Evolutionary conservation across 2,329 filamentous ascomycete species (phyloP).

Genomic region (Colletotrichum graminicola): DNA sequence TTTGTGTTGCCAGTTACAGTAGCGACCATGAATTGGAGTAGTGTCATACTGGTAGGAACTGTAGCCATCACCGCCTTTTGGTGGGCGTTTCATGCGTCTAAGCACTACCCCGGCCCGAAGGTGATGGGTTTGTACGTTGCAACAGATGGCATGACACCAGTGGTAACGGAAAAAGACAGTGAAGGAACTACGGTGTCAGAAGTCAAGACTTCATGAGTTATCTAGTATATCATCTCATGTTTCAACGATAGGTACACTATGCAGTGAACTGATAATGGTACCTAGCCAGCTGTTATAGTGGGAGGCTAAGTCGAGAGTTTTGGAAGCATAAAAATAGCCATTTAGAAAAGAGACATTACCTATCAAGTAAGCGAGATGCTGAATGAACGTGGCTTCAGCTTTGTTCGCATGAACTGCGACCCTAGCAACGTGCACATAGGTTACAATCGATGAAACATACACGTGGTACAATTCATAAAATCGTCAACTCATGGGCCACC

Average conservation of each 20-base stretch:
- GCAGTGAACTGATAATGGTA: neutral
- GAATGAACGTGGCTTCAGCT: neutral
- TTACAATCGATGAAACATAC: neutral
- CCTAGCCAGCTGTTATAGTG: neutral
- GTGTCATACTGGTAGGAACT: slow-evolving; percentile 64
- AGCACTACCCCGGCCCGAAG: slow-evolving; percentile 64
- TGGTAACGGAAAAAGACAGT: slow-evolving; percentile 13
- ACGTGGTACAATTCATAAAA: neutral
- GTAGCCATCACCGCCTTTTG: slow-evolving; percentile 60
- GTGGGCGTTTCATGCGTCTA: slow-evolving; percentile 62
- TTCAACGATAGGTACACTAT: neutral
- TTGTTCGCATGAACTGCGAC: neutral
- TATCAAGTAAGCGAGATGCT: neutral
- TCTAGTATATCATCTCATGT: neutral
- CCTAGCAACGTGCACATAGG: neutral
- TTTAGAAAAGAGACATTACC: too few species aligned
- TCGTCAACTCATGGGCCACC: neutral
- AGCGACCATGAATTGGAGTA: slow-evolving; percentile 66
- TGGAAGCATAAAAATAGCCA: neutral
- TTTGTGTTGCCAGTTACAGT: slow-evolving; percentile 56
- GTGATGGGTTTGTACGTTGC: slow-evolving; percentile 60
- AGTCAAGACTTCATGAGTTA: neutral
- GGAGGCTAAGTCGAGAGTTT: neutral
- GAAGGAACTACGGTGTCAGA: slow-evolving; percentile 34
- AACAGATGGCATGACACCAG: slow-evolving; percentile 42